Evolutionary conservation across 2,329 filamentous ascomycete species (phyloP), one percentile per base, ranked within the genome.

Genomic region (Botrytis hyacinthi): DNA sequence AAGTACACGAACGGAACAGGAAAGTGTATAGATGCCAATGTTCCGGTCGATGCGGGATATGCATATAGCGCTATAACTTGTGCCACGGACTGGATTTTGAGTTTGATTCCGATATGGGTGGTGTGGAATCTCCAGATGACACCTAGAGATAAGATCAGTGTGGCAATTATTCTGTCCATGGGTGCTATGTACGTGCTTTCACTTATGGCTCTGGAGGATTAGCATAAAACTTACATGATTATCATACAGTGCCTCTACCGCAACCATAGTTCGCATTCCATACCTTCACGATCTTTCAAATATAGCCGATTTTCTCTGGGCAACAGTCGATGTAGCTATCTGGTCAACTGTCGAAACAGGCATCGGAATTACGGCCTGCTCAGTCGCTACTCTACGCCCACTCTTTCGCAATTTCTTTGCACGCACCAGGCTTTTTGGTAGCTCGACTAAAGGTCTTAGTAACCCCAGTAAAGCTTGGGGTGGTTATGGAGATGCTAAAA

Each of bases 51-150:
- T 18, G 78, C 80, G 0, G 83, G 82, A 7, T 84, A 84, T 65
- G 81, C 76, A 20, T 83, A 83, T 70, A 83, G 83, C 1, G 81
- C 81, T 12, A 79, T 84, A 71, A 82, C 81, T 48, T 83, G 82
- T 71, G 75, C 77, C 65, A 81, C 81, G 7, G 83, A 85, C 71
- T 85, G 84, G 83, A 81, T 79, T 14, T 80, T 83, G 44, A 83
- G 80, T 54, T 80, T 83, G 12, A 77, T 84, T 1, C 83, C 84
- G 0, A 80, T 83, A n/a, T 81, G 82, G 65, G 72, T 85, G 3
- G 81, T 85, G 14, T 84, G 82, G 82, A 80, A 82, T 37, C 74
- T 84, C 8, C 81, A 83, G 69, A 84, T 85, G 81, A 83, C 82
- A 67, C 77, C 65, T 0, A 77, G 81, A 65, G 82, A 82, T 8